Percentiles rank a stretch among this genome's conserved stretches.
phyloP scores from a whole-genome alignment of 352 stramenopile species.

The Phytophthora agathidicida region DNA sequence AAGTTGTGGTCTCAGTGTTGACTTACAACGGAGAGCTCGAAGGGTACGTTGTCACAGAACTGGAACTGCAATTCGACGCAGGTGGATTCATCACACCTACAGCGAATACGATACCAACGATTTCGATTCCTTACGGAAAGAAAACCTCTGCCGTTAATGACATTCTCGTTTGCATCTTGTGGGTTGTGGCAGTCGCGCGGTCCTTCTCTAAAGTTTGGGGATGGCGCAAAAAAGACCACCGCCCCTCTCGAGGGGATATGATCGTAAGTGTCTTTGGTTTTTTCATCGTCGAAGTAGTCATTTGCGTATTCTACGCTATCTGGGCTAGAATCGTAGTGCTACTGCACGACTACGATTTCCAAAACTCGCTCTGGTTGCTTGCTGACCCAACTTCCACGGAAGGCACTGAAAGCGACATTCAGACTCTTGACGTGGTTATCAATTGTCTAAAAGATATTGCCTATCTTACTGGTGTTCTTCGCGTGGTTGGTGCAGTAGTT shows the following conservation, averaged over 20 bases:
- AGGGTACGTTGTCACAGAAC: slow-evolving; percentile 38
- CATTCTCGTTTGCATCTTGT: slow-evolving; percentile 27
- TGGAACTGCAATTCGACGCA: slow-evolving; percentile 36
- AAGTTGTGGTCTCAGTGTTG: slow-evolving; percentile 40
- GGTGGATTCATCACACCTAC: slow-evolving; percentile 37
- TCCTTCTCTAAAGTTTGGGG: background rate
- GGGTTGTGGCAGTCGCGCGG: slow-evolving; percentile 4
- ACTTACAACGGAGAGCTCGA: slow-evolving; percentile 55
- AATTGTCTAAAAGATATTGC: slow-evolving; percentile 43
- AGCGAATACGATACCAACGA: slow-evolving; percentile 21
- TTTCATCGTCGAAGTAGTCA: slow-evolving; percentile 16
- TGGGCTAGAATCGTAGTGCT: slow-evolving; percentile 44
- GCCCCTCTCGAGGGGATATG: slow-evolving; percentile 11
- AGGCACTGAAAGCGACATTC: slow-evolving; percentile 15
- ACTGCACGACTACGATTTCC: slow-evolving; percentile 38
- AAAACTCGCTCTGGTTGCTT: slow-evolving; percentile 28
- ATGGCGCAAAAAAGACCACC: slow-evolving; percentile 12
- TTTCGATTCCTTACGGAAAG: slow-evolving; percentile 32
- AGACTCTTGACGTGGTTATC: slow-evolving; percentile 39
- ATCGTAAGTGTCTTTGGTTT: slow-evolving; percentile 4
- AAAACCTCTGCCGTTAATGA: slow-evolving; percentile 15
- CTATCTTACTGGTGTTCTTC: slow-evolving; percentile 32
- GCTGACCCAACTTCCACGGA: slow-evolving; percentile 9
- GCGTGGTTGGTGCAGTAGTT: slow-evolving; percentile 33
- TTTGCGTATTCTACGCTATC: slow-evolving; percentile 44